These are phyloP conservation scores for Colletotrichum siamense DNA, from an alignment of 2,329 filamentous ascomycete genomes.

Conservation along the genomic window DNA sequence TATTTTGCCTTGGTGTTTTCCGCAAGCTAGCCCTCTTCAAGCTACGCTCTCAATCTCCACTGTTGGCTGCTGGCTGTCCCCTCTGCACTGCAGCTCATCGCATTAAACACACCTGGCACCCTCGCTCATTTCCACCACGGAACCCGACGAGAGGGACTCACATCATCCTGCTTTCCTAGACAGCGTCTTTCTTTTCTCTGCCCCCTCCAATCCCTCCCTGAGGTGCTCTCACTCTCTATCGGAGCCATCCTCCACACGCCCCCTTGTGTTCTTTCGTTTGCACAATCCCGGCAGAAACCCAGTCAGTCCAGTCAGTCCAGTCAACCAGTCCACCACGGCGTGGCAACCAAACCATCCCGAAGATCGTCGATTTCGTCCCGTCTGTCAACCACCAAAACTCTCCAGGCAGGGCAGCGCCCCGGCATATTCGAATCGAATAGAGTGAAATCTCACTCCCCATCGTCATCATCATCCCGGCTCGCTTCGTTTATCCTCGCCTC, in stretches of 20 bases:
- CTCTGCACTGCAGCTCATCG: background rate
- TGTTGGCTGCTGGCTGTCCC: background rate
- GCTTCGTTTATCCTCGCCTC: background rate
- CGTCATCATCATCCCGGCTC: background rate
- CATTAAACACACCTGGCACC: slow-evolving; percentile 17
- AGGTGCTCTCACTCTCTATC: background rate
- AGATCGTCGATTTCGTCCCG: background rate
- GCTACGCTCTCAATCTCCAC: slow-evolving; percentile 2
- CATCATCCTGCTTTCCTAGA: background rate
- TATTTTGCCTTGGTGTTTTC: background rate
- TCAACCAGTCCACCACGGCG: background rate
- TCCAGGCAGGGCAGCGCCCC: background rate
- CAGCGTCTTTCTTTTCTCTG: slow-evolving; percentile 12
- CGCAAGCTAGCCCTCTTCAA: background rate
- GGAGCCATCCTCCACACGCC: background rate
- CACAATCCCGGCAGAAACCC: background rate
- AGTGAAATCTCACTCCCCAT: background rate
- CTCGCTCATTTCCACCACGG: slow-evolving; percentile 10
- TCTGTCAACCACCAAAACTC: background rate
- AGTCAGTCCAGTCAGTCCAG: background rate
- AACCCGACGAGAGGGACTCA: background rate
- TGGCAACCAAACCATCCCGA: background rate
- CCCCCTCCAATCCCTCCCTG: background rate
- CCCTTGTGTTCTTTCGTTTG: background rate
- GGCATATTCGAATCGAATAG: background rate